Evolutionary conservation across 148 eudicot genomes (phyloP).

Genomic region (Rhododendron henanense): DNA sequence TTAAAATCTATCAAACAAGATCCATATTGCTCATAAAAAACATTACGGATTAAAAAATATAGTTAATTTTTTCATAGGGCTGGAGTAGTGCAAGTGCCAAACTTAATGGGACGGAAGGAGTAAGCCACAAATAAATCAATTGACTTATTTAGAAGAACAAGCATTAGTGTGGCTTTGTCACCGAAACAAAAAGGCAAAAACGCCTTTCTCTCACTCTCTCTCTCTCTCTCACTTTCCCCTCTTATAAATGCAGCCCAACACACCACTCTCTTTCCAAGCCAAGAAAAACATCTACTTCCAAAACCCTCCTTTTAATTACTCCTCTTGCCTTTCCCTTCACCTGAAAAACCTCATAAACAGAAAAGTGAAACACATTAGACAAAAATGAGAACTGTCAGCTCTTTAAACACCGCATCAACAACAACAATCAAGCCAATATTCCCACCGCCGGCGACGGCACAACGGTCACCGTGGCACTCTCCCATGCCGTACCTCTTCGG

Average conservation of each 20-base stretch:
- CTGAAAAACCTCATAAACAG: background rate
- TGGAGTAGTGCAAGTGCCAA: too few species aligned
- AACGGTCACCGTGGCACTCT: constrained; percentile 65
- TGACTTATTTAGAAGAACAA: too few species aligned
- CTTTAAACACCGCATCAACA: background rate
- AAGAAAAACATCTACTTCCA: background rate
- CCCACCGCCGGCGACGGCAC: constrained; percentile 14
- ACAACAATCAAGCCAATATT: background rate
- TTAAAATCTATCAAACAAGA: too few species aligned
- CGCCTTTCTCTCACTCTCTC: background rate
- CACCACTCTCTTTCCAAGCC: background rate
- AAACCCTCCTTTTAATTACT: background rate
- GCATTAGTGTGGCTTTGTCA: background rate
- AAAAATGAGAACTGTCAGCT: background rate
- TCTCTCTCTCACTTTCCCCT: background rate
- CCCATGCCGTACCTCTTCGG: constrained; percentile 84
- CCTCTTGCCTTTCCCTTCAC: background rate
- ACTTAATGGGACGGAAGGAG: too few species aligned
- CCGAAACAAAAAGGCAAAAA: background rate
- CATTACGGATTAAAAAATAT: too few species aligned
- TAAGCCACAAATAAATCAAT: too few species aligned
- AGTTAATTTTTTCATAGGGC: too few species aligned
- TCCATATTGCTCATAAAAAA: too few species aligned
- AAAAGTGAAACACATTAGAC: background rate
- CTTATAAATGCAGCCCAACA: background rate